Conservation (phyloP, 371 early-diverging fungal genomes). For the Mucor sp. region DNA sequence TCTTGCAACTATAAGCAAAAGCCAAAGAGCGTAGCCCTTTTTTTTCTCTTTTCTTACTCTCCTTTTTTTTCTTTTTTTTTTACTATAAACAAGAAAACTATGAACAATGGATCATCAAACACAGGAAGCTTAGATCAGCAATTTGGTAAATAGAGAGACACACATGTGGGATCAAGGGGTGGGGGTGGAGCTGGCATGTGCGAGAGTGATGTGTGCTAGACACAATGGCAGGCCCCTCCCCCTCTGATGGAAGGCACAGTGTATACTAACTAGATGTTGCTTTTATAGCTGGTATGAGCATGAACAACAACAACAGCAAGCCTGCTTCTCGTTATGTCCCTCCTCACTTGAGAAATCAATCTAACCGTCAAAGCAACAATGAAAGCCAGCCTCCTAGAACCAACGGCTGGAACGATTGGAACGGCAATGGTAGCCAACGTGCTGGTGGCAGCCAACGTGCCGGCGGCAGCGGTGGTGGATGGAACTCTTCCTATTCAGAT, state of each 20-base stretch:
- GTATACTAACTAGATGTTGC: not conserved
- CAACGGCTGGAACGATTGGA: constrained; percentile 34
- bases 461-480: constrained; percentile 31
- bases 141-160: constrained; percentile 47
- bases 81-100: constrained; percentile 27
- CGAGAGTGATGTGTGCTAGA: not conserved
- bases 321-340: constrained; percentile 47
- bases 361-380: constrained; percentile 9
- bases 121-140: constrained; percentile 65
- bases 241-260: not conserved
- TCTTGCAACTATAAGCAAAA: not conserved
- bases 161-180: not conserved
- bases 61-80: constrained; percentile 21
- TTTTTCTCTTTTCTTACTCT: constrained; percentile 1
- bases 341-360: constrained; percentile 52
- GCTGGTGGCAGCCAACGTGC: constrained; percentile 15
- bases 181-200: not conserved
- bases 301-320: constrained; percentile 36
- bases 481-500: constrained; percentile 58
- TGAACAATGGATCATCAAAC: constrained; percentile 63
- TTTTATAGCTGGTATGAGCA: constrained; percentile 65
- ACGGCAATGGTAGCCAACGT: constrained; percentile 14
- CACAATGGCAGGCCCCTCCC: not conserved
- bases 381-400: constrained; percentile 13
- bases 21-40: not conserved